These are phyloP conservation scores for Myrica gale DNA, from an alignment of 306 rosid species.

Conservation along the genomic window DNA sequence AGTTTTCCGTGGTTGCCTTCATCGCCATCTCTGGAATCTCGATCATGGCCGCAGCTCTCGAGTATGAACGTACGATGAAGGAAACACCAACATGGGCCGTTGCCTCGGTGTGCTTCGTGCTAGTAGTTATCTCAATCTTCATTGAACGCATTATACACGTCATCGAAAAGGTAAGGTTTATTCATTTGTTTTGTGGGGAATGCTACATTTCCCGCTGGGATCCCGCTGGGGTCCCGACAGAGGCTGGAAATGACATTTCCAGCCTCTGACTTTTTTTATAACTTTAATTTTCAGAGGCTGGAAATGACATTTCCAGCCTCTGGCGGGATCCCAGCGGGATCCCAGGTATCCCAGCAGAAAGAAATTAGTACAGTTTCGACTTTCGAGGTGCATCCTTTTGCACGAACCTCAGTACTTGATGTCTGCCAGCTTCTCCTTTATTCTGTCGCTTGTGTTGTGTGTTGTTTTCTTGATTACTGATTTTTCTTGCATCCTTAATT, in stretches of 20 bases:
- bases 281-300: too few species aligned
- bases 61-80: slow-evolving; percentile 42
- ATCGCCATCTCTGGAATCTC: too few species aligned
- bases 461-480: background rate
- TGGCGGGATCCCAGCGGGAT: too few species aligned
- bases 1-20: too few species aligned
- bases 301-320: too few species aligned
- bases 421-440: background rate
- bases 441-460: background rate
- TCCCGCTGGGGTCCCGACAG: too few species aligned
- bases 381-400: too few species aligned
- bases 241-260: too few species aligned
- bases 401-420: too few species aligned
- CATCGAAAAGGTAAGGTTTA: slow-evolving; percentile 41
- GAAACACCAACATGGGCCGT: slow-evolving; percentile 79
- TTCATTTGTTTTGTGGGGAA: background rate
- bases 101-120: slow-evolving; percentile 55
- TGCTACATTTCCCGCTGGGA: too few species aligned
- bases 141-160: slow-evolving; percentile 53
- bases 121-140: slow-evolving; percentile 56
- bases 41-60: background rate
- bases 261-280: too few species aligned
- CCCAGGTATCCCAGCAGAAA: background rate
- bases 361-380: too few species aligned
- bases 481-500: background rate